phyloP scores from a whole-genome alignment of 352 stramenopile species.

The Pythium rhizo-oryzae region DNA sequence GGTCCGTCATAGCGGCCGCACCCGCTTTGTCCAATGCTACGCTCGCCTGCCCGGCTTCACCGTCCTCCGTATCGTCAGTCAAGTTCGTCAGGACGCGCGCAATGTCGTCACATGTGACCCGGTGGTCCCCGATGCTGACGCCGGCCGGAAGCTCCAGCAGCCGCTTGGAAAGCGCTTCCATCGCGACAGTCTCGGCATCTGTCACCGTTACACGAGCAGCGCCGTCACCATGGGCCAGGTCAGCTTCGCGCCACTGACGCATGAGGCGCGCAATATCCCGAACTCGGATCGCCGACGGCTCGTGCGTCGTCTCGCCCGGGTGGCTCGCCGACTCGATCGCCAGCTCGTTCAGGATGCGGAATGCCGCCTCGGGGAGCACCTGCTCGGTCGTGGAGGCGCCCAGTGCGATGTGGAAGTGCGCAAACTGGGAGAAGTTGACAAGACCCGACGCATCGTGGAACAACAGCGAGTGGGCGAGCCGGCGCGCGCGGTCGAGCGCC shows the following conservation, averaged over 20 bases:
- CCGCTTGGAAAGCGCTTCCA: constrained; percentile 16
- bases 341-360: constrained; percentile 69
- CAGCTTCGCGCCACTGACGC: constrained; percentile 36
- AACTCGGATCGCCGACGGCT: constrained; percentile 53
- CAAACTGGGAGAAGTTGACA: constrained; percentile 90
- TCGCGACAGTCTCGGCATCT: not conserved
- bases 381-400: constrained; percentile 71
- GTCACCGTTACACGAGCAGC: not conserved
- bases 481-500: constrained; percentile 55
- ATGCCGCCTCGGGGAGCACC: constrained; percentile 72
- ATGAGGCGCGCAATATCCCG: constrained; percentile 50
- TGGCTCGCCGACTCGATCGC: constrained; percentile 18
- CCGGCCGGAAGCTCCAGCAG: constrained; percentile 53
- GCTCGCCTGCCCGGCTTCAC: not conserved
- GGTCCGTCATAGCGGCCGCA: constrained; percentile 32
- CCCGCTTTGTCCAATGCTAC: not conserved
- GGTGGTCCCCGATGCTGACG: constrained; percentile 40
- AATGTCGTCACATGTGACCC: constrained; percentile 73
- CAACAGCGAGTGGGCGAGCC: constrained; percentile 67
- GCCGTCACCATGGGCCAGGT: constrained; percentile 2
- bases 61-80: constrained; percentile 23
- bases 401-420: constrained; percentile 86
- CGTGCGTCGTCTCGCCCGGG: not conserved
- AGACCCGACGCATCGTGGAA: constrained; percentile 74
- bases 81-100: constrained; percentile 55